Percentiles rank a stretch among this genome's conserved stretches.
Evolutionary conservation across 306 rosid genomes (phyloP).

Genomic region (Sicyos baderoa): DNA sequence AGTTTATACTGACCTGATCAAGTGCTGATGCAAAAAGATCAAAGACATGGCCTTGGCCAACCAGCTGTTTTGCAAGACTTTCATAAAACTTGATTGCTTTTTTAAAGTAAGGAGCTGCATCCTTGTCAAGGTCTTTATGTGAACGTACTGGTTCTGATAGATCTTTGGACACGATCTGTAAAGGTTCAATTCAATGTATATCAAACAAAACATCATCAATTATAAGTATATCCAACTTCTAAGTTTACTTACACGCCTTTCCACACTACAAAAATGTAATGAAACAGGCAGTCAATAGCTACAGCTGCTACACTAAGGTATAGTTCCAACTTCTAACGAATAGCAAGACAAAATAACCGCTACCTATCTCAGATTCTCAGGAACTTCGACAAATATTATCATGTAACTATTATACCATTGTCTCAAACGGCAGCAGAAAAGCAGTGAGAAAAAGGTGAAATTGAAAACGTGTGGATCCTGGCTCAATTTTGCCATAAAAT

Average conservation of each 20-base stretch:
- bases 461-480: neutral
- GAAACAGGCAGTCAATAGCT: neutral
- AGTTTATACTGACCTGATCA: constrained; percentile 69
- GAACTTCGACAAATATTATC: neutral
- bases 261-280: neutral
- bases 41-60: constrained; percentile 90
- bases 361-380: neutral
- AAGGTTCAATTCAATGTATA: constrained; percentile 15
- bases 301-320: neutral
- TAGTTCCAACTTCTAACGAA: neutral
- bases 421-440: neutral
- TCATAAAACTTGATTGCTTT: constrained; percentile 90
- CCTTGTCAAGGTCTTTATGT: constrained; percentile 95
- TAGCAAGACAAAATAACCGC: neutral
- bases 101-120: constrained; percentile 87
- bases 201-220: neutral
- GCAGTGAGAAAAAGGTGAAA: neutral
- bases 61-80: constrained; percentile 72
- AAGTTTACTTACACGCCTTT: neutral
- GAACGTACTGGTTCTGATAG: constrained; percentile 92
- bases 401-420: neutral
- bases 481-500: constrained; percentile 4
- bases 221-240: constrained; percentile 6
- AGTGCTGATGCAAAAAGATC: constrained; percentile 96
- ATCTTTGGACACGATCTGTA: constrained; percentile 90